Conservation (phyloP, 1,139 yeast species). For the Magnusiomyces fungicola region DNA sequence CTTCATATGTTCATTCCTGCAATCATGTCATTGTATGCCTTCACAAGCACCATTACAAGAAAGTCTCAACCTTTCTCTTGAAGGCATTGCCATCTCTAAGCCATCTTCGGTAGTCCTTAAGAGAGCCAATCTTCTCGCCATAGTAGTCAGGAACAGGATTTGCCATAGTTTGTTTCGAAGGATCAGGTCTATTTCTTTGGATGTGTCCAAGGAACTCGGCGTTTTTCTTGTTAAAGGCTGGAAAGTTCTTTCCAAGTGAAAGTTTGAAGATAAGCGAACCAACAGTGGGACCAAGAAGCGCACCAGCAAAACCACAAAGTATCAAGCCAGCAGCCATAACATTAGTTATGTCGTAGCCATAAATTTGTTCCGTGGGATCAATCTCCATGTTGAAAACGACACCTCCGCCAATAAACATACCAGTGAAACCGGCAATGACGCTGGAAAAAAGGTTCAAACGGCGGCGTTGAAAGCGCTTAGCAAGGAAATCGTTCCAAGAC, state of each 20-base stretch:
- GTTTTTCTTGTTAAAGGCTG: constrained; percentile 46
- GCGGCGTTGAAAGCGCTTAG: constrained; percentile 67
- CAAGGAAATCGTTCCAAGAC: constrained; percentile 72
- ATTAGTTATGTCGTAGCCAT: constrained; percentile 83
- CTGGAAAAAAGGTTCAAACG: constrained; percentile 63
- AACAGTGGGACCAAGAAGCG: constrained; percentile 71
- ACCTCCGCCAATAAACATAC: constrained; percentile 66
- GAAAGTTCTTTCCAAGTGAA: constrained; percentile 40
- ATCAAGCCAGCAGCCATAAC: constrained; percentile 45
- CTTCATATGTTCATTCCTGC: too few species aligned
- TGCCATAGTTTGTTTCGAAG: constrained; percentile 82
- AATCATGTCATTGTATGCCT: too few species aligned
- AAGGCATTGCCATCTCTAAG: constrained; percentile 89
- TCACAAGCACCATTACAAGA: constrained; percentile 50
- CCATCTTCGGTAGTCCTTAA: constrained; percentile 90
- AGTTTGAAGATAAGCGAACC: constrained; percentile 65
- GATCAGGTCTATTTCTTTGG: constrained; percentile 78
- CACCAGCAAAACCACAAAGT: constrained; percentile 77
- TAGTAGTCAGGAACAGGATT: constrained; percentile 98
- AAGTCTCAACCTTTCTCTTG: constrained; percentile 76
- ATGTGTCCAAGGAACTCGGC: constrained; percentile 66
- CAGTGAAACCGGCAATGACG: constrained; percentile 55
- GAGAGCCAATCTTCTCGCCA: constrained; percentile 87
- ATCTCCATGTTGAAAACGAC: constrained; percentile 73
- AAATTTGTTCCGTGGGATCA: constrained; percentile 71